Conservation (phyloP, 2,329 filamentous ascomycete genomes). For the Pyrenophora teres region DNA sequence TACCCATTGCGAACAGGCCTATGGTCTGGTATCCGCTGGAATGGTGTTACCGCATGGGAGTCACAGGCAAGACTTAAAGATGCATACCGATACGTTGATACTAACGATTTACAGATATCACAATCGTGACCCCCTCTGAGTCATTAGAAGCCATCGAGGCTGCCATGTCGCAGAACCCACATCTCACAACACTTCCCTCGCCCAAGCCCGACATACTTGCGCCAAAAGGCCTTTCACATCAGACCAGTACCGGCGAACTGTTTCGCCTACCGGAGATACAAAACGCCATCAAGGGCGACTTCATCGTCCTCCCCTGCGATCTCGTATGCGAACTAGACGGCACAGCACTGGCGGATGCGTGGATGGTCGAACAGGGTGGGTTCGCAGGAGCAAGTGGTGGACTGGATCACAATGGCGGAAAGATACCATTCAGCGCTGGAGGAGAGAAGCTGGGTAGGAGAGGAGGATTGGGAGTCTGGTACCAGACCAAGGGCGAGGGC, state of each 20-base stretch:
- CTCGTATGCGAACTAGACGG: constrained; percentile 88
- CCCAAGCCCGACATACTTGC: constrained; percentile 77
- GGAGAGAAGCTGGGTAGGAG: constrained; percentile 65
- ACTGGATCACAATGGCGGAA: constrained; percentile 46
- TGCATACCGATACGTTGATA: background rate
- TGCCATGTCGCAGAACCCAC: constrained; percentile 77
- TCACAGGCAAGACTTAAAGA: constrained; percentile 60
- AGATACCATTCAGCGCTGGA: constrained; percentile 55
- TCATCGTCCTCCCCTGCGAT: constrained; percentile 90
- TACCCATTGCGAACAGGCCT: constrained; percentile 81
- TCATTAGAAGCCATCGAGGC: constrained; percentile 69
- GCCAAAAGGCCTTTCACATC: constrained; percentile 75
- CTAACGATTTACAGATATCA: constrained; percentile 48
- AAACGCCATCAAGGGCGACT: constrained; percentile 78
- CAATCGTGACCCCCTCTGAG: constrained; percentile 62
- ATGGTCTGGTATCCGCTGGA: constrained; percentile 92
- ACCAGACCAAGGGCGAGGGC: constrained; percentile 78
- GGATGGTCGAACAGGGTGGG: constrained; percentile 83
- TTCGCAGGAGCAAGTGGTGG: constrained; percentile 64
- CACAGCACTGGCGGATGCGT: constrained; percentile 81
- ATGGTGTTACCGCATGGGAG: constrained; percentile 80
- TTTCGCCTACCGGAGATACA: constrained; percentile 83
- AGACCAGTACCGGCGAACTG: constrained; percentile 87
- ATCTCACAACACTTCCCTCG: constrained; percentile 72
- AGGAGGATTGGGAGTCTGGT: constrained; percentile 88